Evolutionary conservation across 2,329 filamentous ascomycete species (phyloP), one percentile per base, ranked within the genome.

Genomic region (Exophiala sideris): DNA sequence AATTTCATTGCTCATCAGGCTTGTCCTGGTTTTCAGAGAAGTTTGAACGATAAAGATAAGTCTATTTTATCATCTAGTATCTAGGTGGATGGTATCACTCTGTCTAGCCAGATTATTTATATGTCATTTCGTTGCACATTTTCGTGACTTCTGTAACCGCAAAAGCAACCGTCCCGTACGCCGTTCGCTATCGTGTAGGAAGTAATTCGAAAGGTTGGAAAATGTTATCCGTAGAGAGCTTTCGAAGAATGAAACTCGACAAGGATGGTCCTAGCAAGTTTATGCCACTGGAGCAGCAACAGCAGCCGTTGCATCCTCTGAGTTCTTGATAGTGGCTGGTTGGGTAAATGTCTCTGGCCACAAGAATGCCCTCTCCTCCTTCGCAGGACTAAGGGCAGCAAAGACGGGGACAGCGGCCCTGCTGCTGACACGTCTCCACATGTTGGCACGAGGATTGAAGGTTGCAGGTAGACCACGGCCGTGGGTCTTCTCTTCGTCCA

Each of bases 381-480:
- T 73, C 1, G 71, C 70, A 1, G 82, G 82, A 2, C 78, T 79
- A 50, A 76, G 72, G 44, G 75, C 74, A 12, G 78, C 71, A 46
- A 79, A 76, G 14, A 73, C 65, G 2, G 79, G 79, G 41, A 78
- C 61, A 35, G 79, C 76, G 40, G 73, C 76, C 71, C 78, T 79
- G 71, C 80, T 84, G 33, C 78, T 82, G 40, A 82, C 77, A 24
- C 83, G 75, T 49, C 85, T 73, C 85, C 85, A 87, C 72, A 87
- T 75, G 67, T 87, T 86, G 24, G 83, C 85, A 40, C 84, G 76
- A 6, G 84, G 84, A 70, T 87, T 87, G 73, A 85, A 87, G 60
- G 77, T 74, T 7, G 72, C 76, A 0, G 84, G 84, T 56, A 80
- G 71, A 36, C 84, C 84, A 53, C 73, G 68, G 46, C 84, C 84